Conservation (phyloP, 192 early-diverging fungal genomes). For the Linnemannia schmuckeri region DNA sequence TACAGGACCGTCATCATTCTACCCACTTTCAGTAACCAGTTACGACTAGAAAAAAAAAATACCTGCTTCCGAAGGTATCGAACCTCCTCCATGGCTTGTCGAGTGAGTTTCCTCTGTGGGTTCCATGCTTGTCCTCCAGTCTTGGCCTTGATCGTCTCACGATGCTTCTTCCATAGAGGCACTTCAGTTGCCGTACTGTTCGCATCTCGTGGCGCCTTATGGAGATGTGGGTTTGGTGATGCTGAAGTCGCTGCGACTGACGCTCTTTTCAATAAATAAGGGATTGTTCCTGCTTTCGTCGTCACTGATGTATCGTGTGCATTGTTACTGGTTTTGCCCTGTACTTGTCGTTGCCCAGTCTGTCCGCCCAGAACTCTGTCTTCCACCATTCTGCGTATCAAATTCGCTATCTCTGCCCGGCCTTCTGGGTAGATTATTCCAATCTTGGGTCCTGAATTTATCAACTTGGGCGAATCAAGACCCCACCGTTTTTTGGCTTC, state of each 20-base stretch:
- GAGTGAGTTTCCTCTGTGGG: conserved; percentile 26
- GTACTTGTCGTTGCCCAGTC: background rate
- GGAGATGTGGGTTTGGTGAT: conserved; percentile 20
- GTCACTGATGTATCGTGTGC: background rate
- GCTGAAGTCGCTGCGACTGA: background rate
- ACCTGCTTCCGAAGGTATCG: conserved; percentile 50
- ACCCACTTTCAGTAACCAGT: background rate
- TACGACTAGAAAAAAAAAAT: background rate
- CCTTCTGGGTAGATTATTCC: conserved; percentile 24
- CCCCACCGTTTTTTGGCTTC: conserved; percentile 36
- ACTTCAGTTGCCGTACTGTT: background rate
- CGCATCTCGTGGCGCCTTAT: background rate
- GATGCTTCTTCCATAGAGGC: conserved; percentile 38
- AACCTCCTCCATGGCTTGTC: conserved; percentile 45
- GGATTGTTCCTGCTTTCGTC: background rate
- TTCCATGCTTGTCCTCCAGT: conserved; percentile 34
- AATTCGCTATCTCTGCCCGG: conserved; percentile 16
- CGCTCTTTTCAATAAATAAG: background rate
- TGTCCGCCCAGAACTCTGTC: conserved; percentile 11
- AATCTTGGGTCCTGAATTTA: background rate
- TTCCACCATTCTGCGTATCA: conserved; percentile 4
- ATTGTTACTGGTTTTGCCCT: background rate
- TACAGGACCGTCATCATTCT: background rate
- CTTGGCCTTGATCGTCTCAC: conserved; percentile 34
- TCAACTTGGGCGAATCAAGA: background rate